Evolutionary conservation across 768 basidiomycete genomes (phyloP), one percentile per base, ranked within the genome.

Genomic region (Xerocomellus intermedius): DNA sequence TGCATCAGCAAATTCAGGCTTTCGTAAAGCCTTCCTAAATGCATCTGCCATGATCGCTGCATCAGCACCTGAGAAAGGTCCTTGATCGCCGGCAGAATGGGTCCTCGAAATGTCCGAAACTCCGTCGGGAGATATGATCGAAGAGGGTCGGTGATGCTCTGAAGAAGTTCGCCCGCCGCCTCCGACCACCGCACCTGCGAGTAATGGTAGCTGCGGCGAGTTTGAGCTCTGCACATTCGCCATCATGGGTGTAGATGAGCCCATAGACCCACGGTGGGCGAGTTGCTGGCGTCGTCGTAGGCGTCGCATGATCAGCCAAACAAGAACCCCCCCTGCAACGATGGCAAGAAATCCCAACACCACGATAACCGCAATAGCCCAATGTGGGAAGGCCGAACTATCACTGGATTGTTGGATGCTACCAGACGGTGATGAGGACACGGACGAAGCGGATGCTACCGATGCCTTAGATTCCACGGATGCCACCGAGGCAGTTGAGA

Each of bases 41-140:
- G 94, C 94, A 74, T 92, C 87, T 38, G 93, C 92, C 84, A 95
- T 91, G 68, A 94, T 89, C 37, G 90, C 91, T 50, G 94, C 94
- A 71, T 96, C 93, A 21, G 88, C 86, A 19, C 83, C 86, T 42
- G 86, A 87, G 72, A 94, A 87, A 10, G 85, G 87, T 12, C 82
- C 89, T 41, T 82, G 75, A 50, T 86, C 85, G 50, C 83, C 82
- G 44, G 79, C 75, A 38, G 82, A 83, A 37, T 80, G 81, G 9
- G 79, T 70, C 45, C 81, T 77, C 30, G 86, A 88, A 44, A 85
- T 82, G 8, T 83, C 85, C 44, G 90, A 91, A 45, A 84, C 87
- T 16, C 84, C 89, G 65, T 91, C 90, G 55, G 82, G 82, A n/a
- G 79, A 75, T 16, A 80, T 78, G 45, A 79, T 71, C 37, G 75